Evolutionary conservation across 2,329 filamentous ascomycete species (phyloP), one percentile per base, ranked within the genome.

Genomic region (Hymenoscyphus salicellus): DNA sequence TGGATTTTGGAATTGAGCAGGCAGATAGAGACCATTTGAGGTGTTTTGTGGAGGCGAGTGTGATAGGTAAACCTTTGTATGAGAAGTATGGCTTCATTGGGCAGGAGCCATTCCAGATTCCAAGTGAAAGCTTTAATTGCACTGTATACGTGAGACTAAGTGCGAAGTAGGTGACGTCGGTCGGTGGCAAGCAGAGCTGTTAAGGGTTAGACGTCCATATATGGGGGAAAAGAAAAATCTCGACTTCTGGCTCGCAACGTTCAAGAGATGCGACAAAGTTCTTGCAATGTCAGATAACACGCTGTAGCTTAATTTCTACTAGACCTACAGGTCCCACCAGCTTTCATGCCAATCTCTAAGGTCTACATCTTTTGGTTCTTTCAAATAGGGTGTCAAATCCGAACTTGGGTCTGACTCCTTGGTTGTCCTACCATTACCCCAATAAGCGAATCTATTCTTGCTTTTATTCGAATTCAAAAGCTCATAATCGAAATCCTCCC

Each of bases 341-440:
- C 58, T 60, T 28, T 60, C 58, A 60, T 60, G 58, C 58, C 58
- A 60, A 26, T 60, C 58, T 36, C 58, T 60, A 11, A 60, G 17
- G 17, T 60, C 58, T 14, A 49, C 38, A 23, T 60, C 11, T 4
- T 49, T 36, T 0, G 58, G 58, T 8, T 23, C 26, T 26, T 49
- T 60, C 16, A 60, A 60, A 23, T 60, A 60, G 5, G 58, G 58
- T 3, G 58, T 60, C 8, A 60, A 23, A 46, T 60, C 58, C 2
- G 58, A 60, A 16, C 5, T 77, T 8, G 79, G 76, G 41, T 85
- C 61, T 20, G 55, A 46, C 74, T 92, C 89, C 66, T 82, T 82
- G 64, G 71, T 78, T 2, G 87, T 89, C 76, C 83, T 85, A 0
- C 89, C 89, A 70, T 88, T 89, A 0, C 89, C 89, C 68, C 90